A percentile compares a stretch with the other conserved stretches of the same genome.
These are phyloP conservation scores for Agarophyton chilense DNA, from an alignment of 23 red algal genomes.

Conservation along the genomic window DNA sequence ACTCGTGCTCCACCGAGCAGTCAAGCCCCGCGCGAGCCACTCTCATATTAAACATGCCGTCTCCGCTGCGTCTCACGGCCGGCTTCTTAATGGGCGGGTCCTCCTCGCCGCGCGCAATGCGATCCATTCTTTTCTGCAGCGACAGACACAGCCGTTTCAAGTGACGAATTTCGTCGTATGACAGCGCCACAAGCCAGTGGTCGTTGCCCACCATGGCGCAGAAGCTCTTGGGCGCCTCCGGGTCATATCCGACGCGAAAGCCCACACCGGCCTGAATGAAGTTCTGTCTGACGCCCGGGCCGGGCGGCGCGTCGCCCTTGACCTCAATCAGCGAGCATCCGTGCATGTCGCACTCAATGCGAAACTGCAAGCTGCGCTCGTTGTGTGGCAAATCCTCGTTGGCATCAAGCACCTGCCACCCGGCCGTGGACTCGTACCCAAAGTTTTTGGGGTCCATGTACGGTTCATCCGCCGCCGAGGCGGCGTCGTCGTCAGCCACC, in stretches of 20 bases:
- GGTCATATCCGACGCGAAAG: slow-evolving; percentile 77
- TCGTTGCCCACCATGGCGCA: slow-evolving; percentile 65
- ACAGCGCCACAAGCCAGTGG: slow-evolving; percentile 62
- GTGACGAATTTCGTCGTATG: slow-evolving; percentile 63
- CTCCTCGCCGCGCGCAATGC: slow-evolving; percentile 60
- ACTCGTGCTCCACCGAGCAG: slow-evolving; percentile 67
- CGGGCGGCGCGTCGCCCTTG: slow-evolving; percentile 51
- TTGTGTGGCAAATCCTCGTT: slow-evolving; percentile 45
- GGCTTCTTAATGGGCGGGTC: slow-evolving; percentile 50
- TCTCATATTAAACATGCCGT: slow-evolving; percentile 77
- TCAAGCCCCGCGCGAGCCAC: slow-evolving; percentile 41
- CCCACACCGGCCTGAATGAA: slow-evolving; percentile 51
- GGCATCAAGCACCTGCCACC: slow-evolving; percentile 66
- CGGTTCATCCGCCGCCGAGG: slow-evolving; percentile 36
- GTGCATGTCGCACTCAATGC: slow-evolving; percentile 76
- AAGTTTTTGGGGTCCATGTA: slow-evolving; percentile 79
- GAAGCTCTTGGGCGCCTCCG: slow-evolving; percentile 59
- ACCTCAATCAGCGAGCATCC: slow-evolving; percentile 71
- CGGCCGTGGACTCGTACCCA: slow-evolving; percentile 62
- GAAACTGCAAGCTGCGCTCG: slow-evolving; percentile 52
- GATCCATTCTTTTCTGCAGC: slow-evolving; percentile 72
- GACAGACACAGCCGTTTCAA: slow-evolving; percentile 66
- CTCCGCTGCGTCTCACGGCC: slow-evolving; percentile 46
- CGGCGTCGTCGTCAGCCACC: slow-evolving; percentile 39
- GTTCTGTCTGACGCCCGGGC: slow-evolving; percentile 51